A percentile compares a stretch with the other conserved stretches of the same genome.
These are phyloP conservation scores for Quercus glauca DNA, from an alignment of 306 rosid species.

Conservation along the genomic window DNA sequence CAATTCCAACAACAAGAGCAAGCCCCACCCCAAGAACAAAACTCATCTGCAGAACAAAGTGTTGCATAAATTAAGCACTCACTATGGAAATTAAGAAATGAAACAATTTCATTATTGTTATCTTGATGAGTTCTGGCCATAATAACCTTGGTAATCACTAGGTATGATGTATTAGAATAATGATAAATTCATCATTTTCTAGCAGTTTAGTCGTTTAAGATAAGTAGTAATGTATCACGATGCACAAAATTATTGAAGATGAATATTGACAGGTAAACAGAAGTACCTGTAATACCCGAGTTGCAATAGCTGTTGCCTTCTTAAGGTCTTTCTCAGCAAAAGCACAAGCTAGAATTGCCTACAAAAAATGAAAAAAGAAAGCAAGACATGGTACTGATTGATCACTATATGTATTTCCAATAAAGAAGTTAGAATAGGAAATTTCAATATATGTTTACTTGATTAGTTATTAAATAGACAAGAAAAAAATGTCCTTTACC, in stretches of 20 bases:
- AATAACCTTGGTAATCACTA: no score
- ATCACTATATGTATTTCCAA: not conserved
- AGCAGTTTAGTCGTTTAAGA: no score
- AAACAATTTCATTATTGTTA: not conserved
- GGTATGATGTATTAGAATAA: no score
- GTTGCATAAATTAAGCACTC: not conserved
- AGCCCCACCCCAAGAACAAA: constrained; percentile 80
- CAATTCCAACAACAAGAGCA: constrained; percentile 64
- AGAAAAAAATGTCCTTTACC: constrained; percentile 32
- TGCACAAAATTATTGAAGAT: no score
- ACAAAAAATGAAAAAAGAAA: not conserved
- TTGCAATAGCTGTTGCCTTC: constrained; percentile 58
- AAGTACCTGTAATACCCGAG: constrained; percentile 58
- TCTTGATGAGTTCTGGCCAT: no score
- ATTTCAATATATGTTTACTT: not conserved
- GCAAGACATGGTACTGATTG: not conserved
- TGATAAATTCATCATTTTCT: no score
- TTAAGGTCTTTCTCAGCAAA: constrained; percentile 78
- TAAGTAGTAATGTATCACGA: no score
- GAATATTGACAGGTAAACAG: not conserved
- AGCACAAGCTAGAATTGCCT: constrained; percentile 87
- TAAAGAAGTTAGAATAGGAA: no score
- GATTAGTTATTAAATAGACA: not conserved
- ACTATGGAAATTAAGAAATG: not conserved
- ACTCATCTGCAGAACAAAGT: constrained; percentile 51